A percentile compares a stretch with the other conserved stretches of the same genome.
These are phyloP conservation scores for Vigna nakashimae DNA, from an alignment of 306 rosid genomes.

Conservation along the genomic window DNA sequence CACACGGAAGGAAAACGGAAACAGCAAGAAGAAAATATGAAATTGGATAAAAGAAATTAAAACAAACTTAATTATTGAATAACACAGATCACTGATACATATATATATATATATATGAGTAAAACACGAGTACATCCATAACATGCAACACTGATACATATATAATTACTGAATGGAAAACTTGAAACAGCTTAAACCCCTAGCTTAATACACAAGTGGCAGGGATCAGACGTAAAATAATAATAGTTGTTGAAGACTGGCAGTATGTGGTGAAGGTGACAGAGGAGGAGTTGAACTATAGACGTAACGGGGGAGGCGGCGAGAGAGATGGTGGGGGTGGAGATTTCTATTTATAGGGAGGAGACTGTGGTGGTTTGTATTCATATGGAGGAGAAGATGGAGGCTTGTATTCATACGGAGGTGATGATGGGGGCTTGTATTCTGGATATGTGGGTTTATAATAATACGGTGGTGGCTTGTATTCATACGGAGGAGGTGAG, in stretches of 20 bases:
- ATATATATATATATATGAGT: not conserved
- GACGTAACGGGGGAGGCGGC: not conserved
- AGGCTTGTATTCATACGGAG: slow-evolving; percentile 7
- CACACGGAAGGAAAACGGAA: not conserved
- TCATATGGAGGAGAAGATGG: slow-evolving; percentile 16
- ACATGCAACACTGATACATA: not conserved
- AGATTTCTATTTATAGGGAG: not conserved
- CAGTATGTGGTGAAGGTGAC: not conserved
- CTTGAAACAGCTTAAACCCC: not conserved
- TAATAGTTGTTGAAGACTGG: not conserved
- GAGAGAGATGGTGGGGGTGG: slow-evolving; percentile 17
- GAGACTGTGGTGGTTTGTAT: not conserved
- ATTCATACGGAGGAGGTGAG: not conserved
- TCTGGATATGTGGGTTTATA: not conserved
- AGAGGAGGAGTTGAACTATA: slow-evolving; percentile 31
- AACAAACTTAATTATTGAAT: not conserved
- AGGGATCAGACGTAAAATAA: slow-evolving; percentile 3
- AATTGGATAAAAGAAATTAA: not conserved
- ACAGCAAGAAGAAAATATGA: not conserved
- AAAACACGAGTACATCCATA: not conserved
- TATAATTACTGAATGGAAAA: too few species aligned
- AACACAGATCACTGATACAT: not conserved
- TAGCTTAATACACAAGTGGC: not conserved
- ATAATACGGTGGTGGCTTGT: not conserved
- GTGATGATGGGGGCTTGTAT: not conserved